Evolutionary conservation across 345 rosid genomes (phyloP), one percentile per base, ranked within the genome.

Genomic region (Geranium brycei): DNA sequence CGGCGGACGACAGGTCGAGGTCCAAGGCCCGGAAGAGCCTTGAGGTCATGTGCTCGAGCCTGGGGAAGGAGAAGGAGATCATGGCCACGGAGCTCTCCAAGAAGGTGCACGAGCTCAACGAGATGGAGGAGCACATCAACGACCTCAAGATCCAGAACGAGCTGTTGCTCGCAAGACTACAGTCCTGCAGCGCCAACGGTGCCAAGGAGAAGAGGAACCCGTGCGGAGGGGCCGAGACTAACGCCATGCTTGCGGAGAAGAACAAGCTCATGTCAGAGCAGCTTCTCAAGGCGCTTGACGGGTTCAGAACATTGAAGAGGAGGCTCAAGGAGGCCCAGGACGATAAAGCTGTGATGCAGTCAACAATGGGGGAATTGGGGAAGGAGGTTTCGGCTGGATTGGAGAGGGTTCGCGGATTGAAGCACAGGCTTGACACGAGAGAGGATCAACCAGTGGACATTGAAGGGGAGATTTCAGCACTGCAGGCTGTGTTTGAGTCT

Each of bases 61-160:
- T 91, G 72, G 97, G 97, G 23, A 83, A 84, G 57, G 97, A 91
- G 75, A 91, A 83, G 80, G 88, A 81, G 57, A 84, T 88, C 19
- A 91, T 91, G 85, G 86, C 91, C 0, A 16, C 60, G 0, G 95
- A 88, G 72, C 83, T 91, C 55, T 75, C 91, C 0, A 82, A 71
- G 35, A 88, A 80, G 77, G 93, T 85, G 63, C 80, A 78, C 7
- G 89, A 87, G 64, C 17, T 81, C 68, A 76, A 41, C 0, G 95
- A 59, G 60, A 73, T 77, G 83, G 95, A 91, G 67, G 95, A 91
- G 69, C 82, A 79, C 62, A 66, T 88, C 56, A 71, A 71, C 55
- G 93, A 83, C 58, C 79, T 88, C 17, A 80, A 73, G 68, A 81
- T 80, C 3, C 97, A 88, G 62, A 91, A 86, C 5, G 76, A 78